Conservation (phyloP, 2,329 filamentous ascomycete species). For the Fusarium ambrosium region DNA sequence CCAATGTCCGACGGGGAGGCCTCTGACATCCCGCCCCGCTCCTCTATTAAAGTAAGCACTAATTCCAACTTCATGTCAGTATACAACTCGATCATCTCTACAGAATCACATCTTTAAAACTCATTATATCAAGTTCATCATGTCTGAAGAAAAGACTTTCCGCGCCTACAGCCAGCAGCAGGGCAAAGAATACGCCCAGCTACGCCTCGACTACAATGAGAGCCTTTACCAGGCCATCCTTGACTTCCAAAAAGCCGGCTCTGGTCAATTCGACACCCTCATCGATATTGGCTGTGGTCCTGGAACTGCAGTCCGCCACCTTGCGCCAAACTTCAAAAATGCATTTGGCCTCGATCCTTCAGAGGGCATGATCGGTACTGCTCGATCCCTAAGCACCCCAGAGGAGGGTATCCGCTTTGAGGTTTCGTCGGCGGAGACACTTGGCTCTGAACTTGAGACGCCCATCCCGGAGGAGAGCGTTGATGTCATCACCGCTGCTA, state of each 20-base stretch:
- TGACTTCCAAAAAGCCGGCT: slow-evolving; percentile 60
- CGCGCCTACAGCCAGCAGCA: slow-evolving; percentile 57
- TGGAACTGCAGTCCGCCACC: slow-evolving; percentile 60
- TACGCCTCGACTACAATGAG: slow-evolving; percentile 56
- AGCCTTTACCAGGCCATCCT: slow-evolving; percentile 63
- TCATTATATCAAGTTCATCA: background rate
- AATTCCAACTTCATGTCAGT: background rate
- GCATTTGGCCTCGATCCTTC: slow-evolving; percentile 66
- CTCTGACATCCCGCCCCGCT: background rate
- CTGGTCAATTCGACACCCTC: slow-evolving; percentile 58
- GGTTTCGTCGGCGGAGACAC: slow-evolving; percentile 57
- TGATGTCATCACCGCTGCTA: slow-evolving; percentile 65
- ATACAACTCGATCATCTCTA: background rate
- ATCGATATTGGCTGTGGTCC: slow-evolving; percentile 71
- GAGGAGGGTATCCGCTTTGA: slow-evolving; percentile 56
- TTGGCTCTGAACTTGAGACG: slow-evolving; percentile 50
- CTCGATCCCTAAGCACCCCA: slow-evolving; percentile 54
- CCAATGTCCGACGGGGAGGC: background rate
- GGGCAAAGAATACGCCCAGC: slow-evolving; percentile 58
- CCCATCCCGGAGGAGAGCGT: slow-evolving; percentile 54
- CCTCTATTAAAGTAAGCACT: background rate
- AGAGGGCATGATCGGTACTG: slow-evolving; percentile 65
- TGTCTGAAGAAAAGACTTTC: slow-evolving; percentile 55
- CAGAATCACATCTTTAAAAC: background rate
- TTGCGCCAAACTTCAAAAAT: slow-evolving; percentile 61